A percentile compares a stretch with the other conserved stretches of the same genome.
Evolutionary conservation across 169 alveolate genomes (phyloP).

Genomic region (Plasmodium cynomolgi): DNA sequence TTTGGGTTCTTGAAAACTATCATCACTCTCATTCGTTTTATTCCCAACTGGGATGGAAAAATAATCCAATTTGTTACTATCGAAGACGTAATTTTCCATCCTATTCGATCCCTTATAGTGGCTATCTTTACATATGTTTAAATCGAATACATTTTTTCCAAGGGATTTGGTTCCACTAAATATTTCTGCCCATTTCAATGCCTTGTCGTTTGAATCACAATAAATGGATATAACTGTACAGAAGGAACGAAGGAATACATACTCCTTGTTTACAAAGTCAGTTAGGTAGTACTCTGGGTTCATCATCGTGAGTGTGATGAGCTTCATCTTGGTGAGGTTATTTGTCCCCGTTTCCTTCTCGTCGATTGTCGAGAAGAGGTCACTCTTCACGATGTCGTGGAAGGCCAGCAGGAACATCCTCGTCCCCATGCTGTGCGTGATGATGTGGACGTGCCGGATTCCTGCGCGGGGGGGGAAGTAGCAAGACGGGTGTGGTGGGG

Average conservation of each 20-base stretch:
- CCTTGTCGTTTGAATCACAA: conserved; percentile 82
- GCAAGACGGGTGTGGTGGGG: background rate
- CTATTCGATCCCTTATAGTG: background rate
- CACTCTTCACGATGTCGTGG: conserved; percentile 77
- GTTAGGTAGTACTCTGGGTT: conserved; percentile 85
- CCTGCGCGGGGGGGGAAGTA: conserved; percentile 51
- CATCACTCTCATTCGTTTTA: background rate
- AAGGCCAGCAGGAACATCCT: conserved; percentile 85
- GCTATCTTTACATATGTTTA: conserved; percentile 46
- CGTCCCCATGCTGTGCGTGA: conserved; percentile 89
- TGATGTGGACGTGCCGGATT: conserved; percentile 86
- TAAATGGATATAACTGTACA: conserved; percentile 81
- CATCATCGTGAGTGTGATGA: conserved; percentile 86
- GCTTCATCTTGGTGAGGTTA: conserved; percentile 67
- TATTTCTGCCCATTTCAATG: conserved; percentile 82
- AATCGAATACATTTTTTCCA: conserved; percentile 79
- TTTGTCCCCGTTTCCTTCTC: conserved; percentile 62
- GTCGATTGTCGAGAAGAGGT: conserved; percentile 76
- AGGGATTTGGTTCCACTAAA: conserved; percentile 80
- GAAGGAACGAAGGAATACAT: conserved; percentile 78
- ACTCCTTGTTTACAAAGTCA: conserved; percentile 82
- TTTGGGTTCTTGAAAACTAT: background rate
- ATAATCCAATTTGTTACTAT: conserved; percentile 46
- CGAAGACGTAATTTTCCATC: conserved; percentile 21
- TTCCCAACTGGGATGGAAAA: conserved; percentile 32